Percentiles rank a stretch among this genome's conserved stretches.
These are phyloP conservation scores for Sclerospora graminicola DNA, from an alignment of 352 stramenopile species.

Conservation along the genomic window DNA sequence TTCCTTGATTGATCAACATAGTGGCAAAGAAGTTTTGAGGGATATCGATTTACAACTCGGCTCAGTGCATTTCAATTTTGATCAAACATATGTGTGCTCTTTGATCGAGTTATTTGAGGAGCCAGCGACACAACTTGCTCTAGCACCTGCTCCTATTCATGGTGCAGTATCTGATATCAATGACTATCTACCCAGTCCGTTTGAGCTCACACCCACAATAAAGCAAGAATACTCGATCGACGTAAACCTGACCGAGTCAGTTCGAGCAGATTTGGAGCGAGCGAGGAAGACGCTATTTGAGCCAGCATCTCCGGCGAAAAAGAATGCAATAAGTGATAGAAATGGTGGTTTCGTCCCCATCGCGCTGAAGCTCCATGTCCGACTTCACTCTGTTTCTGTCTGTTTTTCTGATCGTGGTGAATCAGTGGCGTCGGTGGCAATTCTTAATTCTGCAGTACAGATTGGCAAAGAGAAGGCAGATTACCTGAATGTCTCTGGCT, in stretches of 20 bases:
- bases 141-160: constrained; percentile 14
- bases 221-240: constrained; percentile 62
- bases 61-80: constrained; percentile 74
- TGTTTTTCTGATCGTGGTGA: constrained; percentile 70
- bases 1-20: constrained; percentile 49
- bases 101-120: constrained; percentile 68
- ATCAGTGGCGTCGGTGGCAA: constrained; percentile 46
- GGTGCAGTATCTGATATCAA: constrained; percentile 4
- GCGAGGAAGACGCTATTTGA: constrained; percentile 55
- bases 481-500: constrained; percentile 31
- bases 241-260: constrained; percentile 68
- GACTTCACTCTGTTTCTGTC: constrained; percentile 66
- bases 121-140: constrained; percentile 37
- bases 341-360: constrained; percentile 2
- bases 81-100: constrained; percentile 77
- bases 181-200: constrained; percentile 32
- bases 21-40: constrained; percentile 34
- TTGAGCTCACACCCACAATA: constrained; percentile 52
- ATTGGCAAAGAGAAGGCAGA: constrained; percentile 19
- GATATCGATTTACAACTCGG: constrained; percentile 68
- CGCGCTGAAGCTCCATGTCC: constrained; percentile 33
- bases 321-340: neutral
- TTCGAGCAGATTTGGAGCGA: constrained; percentile 67
- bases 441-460: constrained; percentile 42
- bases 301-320: constrained; percentile 8